Percentiles rank a stretch among this genome's conserved stretches.
phyloP scores from a whole-genome alignment of 1,284 basidiomycete genomes.

The Ganoderma lingzhi region DNA sequence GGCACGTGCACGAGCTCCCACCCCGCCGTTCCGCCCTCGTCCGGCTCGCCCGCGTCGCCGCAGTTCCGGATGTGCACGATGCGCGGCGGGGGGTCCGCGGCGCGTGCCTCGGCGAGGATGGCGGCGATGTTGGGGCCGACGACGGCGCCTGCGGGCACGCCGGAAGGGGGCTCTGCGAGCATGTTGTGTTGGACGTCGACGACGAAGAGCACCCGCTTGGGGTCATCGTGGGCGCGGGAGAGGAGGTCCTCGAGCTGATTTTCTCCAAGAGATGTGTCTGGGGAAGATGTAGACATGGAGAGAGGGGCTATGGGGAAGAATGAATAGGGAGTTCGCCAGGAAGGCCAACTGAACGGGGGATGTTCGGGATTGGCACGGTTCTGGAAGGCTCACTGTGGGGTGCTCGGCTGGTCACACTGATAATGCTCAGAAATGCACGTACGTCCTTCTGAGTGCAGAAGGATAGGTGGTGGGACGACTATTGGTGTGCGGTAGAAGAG shows the following conservation, averaged over 20 bases:
- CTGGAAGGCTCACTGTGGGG: background rate
- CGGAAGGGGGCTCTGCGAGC: slow-evolving; percentile 54
- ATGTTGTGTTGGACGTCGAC: slow-evolving; percentile 65
- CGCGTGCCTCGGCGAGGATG: slow-evolving; percentile 60
- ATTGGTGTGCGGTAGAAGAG: background rate
- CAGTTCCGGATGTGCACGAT: slow-evolving; percentile 73
- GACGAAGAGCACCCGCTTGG: slow-evolving; percentile 61
- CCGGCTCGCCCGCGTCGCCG: slow-evolving; percentile 65
- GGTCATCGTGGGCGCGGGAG: slow-evolving; percentile 15
- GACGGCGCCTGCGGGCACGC: slow-evolving; percentile 55
- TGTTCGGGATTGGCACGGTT: slow-evolving; percentile 1
- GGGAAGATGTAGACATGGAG: background rate
- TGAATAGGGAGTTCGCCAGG: background rate
- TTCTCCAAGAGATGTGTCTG: background rate
- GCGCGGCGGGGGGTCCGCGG: slow-evolving; percentile 54
- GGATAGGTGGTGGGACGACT: background rate
- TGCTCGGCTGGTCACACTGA: background rate
- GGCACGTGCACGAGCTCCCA: slow-evolving; percentile 67
- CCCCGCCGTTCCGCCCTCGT: slow-evolving; percentile 58
- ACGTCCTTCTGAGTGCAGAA: background rate
- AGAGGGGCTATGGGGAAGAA: background rate
- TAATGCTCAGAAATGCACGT: background rate
- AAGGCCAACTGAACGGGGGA: slow-evolving; percentile 1
- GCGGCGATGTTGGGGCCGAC: slow-evolving; percentile 57
- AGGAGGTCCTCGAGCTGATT: background rate